Evolutionary conservation across 352 stramenopile species (phyloP), one percentile per base, ranked within the genome.

Genomic region (Phytophthora europaea): DNA sequence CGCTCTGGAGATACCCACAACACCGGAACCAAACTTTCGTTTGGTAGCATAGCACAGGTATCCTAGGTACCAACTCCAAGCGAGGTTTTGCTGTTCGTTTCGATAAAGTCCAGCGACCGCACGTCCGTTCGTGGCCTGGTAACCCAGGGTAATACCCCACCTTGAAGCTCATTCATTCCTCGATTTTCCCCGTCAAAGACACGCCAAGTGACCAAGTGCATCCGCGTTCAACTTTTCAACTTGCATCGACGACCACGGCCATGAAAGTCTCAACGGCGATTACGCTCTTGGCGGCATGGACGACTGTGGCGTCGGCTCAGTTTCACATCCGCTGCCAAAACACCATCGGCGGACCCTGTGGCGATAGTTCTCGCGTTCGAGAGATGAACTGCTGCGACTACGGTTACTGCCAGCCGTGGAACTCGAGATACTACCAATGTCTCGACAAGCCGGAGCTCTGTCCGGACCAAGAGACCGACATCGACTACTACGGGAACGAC

Each of bases 331-430:
- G 78, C 5, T 89, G 83, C 66, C 82, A 89, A 45, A 79, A 62
- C 63, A 84, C 75, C 43, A 80, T 89, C 68, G 73, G 77, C 36
- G 78, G 78, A 0, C 71, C 59, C 7, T 81, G 74, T 22, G 74
- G 74, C 13, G 65, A 77, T 48, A 64, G 65, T 4, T 89, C 80
- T 60, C 79, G 82, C n/a, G 16, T 58, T 12, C 71, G 75, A 4
- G 61, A 57, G 8, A 70, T 51, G 34, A 78, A 76, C 50, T 90
- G 83, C 61, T 82, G 74, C 26, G 73, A 85, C 61, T 70, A 74
- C 22, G 74, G 73, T 28, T 92, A 88, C 73, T 92, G 84, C 70
- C 83, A 90, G 74, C 85, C 85, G 51, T 91, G 85, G 80, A 89
- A 90, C 67, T 67, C 67, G 2, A 64, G 70, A 6, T 90, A 90